Evolutionary conservation across 805 yeast genomes (phyloP).

Genomic region (Cyberlindnera euphorbiiphila): DNA sequence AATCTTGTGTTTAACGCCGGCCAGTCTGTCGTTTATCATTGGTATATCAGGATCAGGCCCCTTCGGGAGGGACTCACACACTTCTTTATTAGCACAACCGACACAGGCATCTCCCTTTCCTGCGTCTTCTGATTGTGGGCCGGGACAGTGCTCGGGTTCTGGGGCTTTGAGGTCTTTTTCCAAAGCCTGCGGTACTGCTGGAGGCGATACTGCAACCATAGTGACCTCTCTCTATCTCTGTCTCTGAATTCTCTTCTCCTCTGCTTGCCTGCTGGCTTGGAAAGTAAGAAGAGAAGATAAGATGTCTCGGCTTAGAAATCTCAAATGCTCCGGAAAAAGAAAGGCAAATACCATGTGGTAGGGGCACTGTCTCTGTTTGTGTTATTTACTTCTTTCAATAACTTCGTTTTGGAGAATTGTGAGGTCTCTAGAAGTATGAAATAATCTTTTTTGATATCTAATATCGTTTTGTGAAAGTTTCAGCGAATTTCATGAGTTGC

Average conservation of each 20-base stretch:
- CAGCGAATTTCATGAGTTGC: neutral
- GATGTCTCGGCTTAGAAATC: neutral
- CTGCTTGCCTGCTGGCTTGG: no score
- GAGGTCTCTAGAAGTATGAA: neutral
- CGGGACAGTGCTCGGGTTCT: conserved; percentile 98
- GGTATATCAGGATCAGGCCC: conserved; percentile 96
- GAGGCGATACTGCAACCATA: conserved; percentile 16
- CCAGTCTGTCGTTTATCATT: conserved; percentile 61
- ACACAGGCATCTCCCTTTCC: conserved; percentile 92
- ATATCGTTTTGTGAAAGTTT: neutral
- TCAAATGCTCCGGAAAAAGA: neutral
- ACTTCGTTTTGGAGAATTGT: neutral
- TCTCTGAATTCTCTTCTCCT: no score
- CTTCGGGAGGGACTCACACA: conserved; percentile 83
- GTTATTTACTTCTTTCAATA: neutral
- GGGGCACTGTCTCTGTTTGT: neutral
- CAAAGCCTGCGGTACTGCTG: conserved; percentile 20
- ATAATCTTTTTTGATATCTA: neutral
- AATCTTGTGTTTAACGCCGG: conserved; percentile 72
- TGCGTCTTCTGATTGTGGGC: conserved; percentile 91
- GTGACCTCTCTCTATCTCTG: no score
- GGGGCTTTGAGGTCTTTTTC: conserved; percentile 47
- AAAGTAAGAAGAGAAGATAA: neutral
- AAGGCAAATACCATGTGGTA: neutral
- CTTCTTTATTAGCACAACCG: conserved; percentile 91